Evolutionary conservation across 2,329 filamentous ascomycete species (phyloP).

Genomic region (Biscogniauxia marginata): DNA sequence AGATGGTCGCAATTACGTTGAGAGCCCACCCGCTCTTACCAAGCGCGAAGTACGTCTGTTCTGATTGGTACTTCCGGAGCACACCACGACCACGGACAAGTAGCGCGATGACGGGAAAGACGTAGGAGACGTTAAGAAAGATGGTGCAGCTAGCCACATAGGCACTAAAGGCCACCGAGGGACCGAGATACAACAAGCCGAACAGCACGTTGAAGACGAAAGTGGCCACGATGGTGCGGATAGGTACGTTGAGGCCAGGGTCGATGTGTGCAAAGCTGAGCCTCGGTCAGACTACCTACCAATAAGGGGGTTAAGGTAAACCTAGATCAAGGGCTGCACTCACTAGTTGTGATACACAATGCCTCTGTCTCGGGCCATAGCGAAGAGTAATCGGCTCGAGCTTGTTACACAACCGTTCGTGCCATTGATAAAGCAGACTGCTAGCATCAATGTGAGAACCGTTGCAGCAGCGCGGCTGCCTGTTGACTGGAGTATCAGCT

Average conservation of each 20-base stretch:
- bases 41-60: constrained; percentile 30
- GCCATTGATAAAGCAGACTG: constrained; percentile 45
- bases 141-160: constrained; percentile 46
- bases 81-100: constrained; percentile 36
- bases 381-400: constrained; percentile 41
- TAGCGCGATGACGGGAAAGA: constrained; percentile 39
- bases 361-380: constrained; percentile 47
- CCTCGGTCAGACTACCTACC: background rate
- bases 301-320: background rate
- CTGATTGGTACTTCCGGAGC: constrained; percentile 28
- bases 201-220: constrained; percentile 44
- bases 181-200: constrained; percentile 46
- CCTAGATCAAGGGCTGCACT: constrained; percentile 2
- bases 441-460: constrained; percentile 40
- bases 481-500: constrained; percentile 44
- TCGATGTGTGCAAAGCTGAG: constrained; percentile 36
- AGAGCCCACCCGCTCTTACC: constrained; percentile 29
- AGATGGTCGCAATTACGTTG: constrained; percentile 35
- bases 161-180: constrained; percentile 46
- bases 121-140: constrained; percentile 46
- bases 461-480: constrained; percentile 39
- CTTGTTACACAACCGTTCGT: constrained; percentile 44
- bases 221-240: constrained; percentile 40
- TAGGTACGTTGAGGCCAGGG: constrained; percentile 40
- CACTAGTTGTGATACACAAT: constrained; percentile 34